Evolutionary conservation across 306 rosid genomes (phyloP), one percentile per base, ranked within the genome.

Genomic region (Cucumis melo): DNA sequence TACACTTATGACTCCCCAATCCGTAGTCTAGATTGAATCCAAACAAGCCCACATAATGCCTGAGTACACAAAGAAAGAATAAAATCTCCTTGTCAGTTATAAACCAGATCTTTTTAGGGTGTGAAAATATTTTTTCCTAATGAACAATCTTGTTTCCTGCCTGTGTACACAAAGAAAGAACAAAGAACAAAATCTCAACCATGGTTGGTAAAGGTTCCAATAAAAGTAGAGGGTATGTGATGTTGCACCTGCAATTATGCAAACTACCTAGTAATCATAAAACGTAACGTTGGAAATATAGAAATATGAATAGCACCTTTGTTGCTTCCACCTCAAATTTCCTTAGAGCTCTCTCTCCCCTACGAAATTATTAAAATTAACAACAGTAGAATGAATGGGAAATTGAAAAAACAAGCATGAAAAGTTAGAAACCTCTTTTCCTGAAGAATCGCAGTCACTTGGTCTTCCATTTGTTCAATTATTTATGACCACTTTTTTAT

Each of bases 401-500:
- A 39, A 59, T 13, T 27, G 36, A 59, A 60, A 10, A 78, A 41
- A 62, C 56, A 79, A 32, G 5, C 3, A 55, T 58, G 46, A 63
- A n/a, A n/a, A n/a, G n/a, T n/a, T n/a, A n/a, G n/a, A n/a, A 71
- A 94, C 99, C 97, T 95, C 85, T 95, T 97, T 80, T 92, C 99
- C 84, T 75, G 85, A 82, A 92, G 81, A 83, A 95, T 80, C 74
- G 76, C 82, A 53, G 81, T 80, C 73, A 95, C 89, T 81, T 92
- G 96, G 79, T 92, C 96, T 84, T 95, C 99, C 98, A 95, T 88
- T 78, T 85, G 86, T 80, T 92, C 99, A 75, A 95, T 95, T 68
- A 82, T 79, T 79, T 86, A 81, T 67, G 89, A 92, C 98, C 99
- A 95, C 78, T 92, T 95, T 36, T 65, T 83, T 79, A 95, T 89